These are phyloP conservation scores for Nothopassalora personata DNA, from an alignment of 2,329 filamentous ascomycete species.

Conservation along the genomic window DNA sequence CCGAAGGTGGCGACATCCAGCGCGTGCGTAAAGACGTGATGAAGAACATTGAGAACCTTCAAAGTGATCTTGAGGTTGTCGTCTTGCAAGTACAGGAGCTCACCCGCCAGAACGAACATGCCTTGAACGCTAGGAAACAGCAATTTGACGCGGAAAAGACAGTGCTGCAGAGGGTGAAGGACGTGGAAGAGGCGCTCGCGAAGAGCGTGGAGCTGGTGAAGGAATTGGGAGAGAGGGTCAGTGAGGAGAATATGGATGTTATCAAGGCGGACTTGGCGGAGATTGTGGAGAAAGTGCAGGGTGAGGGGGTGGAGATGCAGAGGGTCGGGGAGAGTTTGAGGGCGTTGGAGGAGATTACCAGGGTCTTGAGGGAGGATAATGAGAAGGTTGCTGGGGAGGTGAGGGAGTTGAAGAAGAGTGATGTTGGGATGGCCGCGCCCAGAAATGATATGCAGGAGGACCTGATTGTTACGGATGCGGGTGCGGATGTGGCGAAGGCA, in stretches of 20 bases:
- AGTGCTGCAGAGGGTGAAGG: constrained; percentile 20
- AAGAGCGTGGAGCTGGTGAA: constrained; percentile 15
- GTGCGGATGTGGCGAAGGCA: neutral
- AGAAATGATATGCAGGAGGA: neutral
- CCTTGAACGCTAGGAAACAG: constrained; percentile 14
- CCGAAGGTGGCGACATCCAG: constrained; percentile 5
- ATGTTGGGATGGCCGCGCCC: neutral
- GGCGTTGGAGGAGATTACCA: constrained; percentile 17
- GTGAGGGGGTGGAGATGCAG: constrained; percentile 11
- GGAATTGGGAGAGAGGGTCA: constrained; percentile 12
- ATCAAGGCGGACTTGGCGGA: constrained; percentile 15
- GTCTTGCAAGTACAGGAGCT: constrained; percentile 15
- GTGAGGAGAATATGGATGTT: constrained; percentile 11
- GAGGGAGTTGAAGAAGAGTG: constrained; percentile 6
- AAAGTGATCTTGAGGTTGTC: constrained; percentile 15
- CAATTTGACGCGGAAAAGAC: constrained; percentile 19
- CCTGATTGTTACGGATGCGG: neutral
- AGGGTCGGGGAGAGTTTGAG: constrained; percentile 13
- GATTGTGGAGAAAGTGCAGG: constrained; percentile 8
- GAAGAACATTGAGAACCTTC: constrained; percentile 8
- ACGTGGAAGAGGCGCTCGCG: constrained; percentile 18
- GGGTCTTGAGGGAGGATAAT: constrained; percentile 17
- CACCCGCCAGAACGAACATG: constrained; percentile 8
- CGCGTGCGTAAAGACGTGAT: constrained; percentile 12
- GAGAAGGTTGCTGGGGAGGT: constrained; percentile 14